Evolutionary conservation across 495 filamentous ascomycete species (phyloP).

Genomic region (Hypoxylon perforatum): DNA sequence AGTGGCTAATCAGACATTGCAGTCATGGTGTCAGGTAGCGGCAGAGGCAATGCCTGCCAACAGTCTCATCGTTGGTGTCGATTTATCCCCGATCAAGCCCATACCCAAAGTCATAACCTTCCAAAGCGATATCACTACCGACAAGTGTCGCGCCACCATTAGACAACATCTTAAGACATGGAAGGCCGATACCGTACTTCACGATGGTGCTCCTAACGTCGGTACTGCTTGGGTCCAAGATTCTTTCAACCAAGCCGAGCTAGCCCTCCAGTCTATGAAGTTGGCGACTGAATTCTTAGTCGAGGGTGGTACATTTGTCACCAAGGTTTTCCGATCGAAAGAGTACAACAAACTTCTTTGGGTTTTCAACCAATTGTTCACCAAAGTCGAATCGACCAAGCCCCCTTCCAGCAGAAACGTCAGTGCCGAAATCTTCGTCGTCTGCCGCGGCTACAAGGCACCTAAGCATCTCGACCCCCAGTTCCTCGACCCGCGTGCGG

Average conservation of each 20-base stretch:
- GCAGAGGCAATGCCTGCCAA: constrained; percentile 92
- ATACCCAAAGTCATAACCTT: constrained; percentile 94
- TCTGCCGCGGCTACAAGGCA: constrained; percentile 88
- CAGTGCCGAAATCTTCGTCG: constrained; percentile 97
- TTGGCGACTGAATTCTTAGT: constrained; percentile 92
- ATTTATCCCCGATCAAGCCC: constrained; percentile 94
- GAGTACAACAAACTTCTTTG: constrained; percentile 96
- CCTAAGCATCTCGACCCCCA: constrained; percentile 92
- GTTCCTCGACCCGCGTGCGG: constrained; percentile 88
- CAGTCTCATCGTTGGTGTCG: constrained; percentile 92
- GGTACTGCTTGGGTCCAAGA: constrained; percentile 98
- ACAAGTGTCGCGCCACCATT: constrained; percentile 95
- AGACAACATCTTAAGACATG: constrained; percentile 91
- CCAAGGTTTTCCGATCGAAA: constrained; percentile 97
- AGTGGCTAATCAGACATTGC: constrained; percentile 9
- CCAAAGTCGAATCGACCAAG: constrained; percentile 95
- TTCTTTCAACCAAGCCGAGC: constrained; percentile 95
- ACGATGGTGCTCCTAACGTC: constrained; percentile 98
- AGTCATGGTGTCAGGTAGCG: constrained; percentile 99
- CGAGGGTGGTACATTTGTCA: constrained; percentile 94
- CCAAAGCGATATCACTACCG: constrained; percentile 97
- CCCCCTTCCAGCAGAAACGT: constrained; percentile 95
- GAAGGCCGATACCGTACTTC: constrained; percentile 97
- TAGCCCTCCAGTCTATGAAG: constrained; percentile 91
- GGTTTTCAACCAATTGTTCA: constrained; percentile 98